Conservation (phyloP, 106 monocot species). For the Amphibolis antarctica region DNA sequence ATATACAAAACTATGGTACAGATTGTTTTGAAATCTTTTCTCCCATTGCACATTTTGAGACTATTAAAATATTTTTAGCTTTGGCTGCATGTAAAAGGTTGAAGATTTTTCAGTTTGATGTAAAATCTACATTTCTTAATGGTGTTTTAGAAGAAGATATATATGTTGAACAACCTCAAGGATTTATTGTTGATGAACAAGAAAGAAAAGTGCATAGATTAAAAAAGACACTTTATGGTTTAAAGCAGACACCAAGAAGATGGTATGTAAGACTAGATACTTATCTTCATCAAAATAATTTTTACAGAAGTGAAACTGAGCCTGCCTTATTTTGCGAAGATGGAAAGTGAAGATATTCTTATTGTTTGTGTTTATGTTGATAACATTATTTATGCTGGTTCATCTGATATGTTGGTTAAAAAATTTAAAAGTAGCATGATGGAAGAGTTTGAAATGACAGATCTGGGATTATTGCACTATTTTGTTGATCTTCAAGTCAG, state of each 20-base stretch:
- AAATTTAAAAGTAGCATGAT: not conserved
- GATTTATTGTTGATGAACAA: not conserved
- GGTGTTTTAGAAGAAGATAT: not conserved
- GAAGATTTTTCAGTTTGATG: not conserved
- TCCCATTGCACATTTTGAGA: not conserved
- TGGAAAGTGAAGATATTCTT: not conserved
- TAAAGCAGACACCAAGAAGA: not conserved
- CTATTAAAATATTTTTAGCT: not conserved
- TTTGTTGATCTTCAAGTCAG: not conserved
- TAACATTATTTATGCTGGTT: not conserved
- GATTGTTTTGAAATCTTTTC: not conserved
- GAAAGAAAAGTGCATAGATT: not conserved
- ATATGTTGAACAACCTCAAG: not conserved
- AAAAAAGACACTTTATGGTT: not conserved
- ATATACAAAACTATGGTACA: not conserved
- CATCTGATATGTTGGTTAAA: not conserved
- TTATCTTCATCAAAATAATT: not conserved
- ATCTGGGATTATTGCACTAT: not conserved
- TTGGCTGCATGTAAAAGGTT: not conserved
- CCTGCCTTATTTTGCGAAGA: not conserved
- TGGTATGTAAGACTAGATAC: not conserved
- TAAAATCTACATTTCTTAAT: constrained; percentile 1
- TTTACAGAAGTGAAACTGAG: not conserved
- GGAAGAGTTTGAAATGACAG: not conserved
- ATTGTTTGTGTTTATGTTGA: not conserved